phyloP scores from a whole-genome alignment of 495 filamentous ascomycete species.

The Penicillium pancosmium region DNA sequence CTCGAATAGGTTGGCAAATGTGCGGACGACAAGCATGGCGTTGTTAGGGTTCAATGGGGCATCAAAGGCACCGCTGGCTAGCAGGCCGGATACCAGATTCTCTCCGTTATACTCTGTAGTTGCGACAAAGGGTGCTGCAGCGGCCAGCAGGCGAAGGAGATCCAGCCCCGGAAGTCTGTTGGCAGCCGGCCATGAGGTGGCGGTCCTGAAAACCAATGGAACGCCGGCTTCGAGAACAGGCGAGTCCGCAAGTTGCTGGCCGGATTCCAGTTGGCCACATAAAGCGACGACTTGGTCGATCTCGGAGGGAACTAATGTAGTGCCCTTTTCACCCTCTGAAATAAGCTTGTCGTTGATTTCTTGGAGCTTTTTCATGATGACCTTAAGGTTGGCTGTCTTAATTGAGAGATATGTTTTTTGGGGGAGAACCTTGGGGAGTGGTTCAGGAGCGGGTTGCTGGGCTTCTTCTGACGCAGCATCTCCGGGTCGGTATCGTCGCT shows the following conservation, averaged over 20 bases:
- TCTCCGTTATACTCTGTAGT: slow-evolving; percentile 60
- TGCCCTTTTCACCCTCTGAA: slow-evolving; percentile 67
- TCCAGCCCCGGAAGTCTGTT: slow-evolving; percentile 84
- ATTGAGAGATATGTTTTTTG: slow-evolving; percentile 85
- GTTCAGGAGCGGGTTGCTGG: slow-evolving; percentile 36
- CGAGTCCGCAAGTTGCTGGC: slow-evolving; percentile 36
- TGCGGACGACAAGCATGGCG: slow-evolving; percentile 81
- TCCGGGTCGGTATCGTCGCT: slow-evolving; percentile 76
- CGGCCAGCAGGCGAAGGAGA: slow-evolving; percentile 76
- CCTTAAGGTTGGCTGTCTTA: slow-evolving; percentile 58
- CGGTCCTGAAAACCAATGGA: slow-evolving; percentile 64
- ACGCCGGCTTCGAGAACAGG: slow-evolving; percentile 50
- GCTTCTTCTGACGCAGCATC: slow-evolving; percentile 45
- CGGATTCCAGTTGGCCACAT: slow-evolving; percentile 59
- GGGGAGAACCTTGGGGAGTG: slow-evolving; percentile 68
- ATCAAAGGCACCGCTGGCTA: slow-evolving; percentile 59
- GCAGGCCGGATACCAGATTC: slow-evolving; percentile 46
- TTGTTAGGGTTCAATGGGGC: slow-evolving; percentile 65
- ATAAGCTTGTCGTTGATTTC: slow-evolving; percentile 71
- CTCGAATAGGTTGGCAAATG: slow-evolving; percentile 85
- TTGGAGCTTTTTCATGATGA: slow-evolving; percentile 72
- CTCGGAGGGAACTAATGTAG: slow-evolving; percentile 73
- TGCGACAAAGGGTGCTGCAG: slow-evolving; percentile 62
- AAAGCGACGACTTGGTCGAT: slow-evolving; percentile 58
- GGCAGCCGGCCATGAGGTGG: slow-evolving; percentile 74